Base-by-base conservation (phyloP, 371 early-diverging fungal species). In the Fennellomyces sp. region DNA sequence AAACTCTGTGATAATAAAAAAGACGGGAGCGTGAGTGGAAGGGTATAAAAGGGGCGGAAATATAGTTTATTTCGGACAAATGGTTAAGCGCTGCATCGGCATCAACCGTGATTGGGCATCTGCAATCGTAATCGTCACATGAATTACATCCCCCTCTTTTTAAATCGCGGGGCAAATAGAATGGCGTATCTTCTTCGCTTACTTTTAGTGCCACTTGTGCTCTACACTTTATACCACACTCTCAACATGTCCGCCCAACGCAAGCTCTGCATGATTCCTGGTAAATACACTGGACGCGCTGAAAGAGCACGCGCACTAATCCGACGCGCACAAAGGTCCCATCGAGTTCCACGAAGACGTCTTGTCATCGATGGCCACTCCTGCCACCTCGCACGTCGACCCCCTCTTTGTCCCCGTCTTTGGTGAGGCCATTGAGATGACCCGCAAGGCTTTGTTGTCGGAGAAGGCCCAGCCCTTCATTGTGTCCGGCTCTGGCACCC, bases 191-290 rank as follows among this genome's bases (percentile, higher is more conserved):
- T 45, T 25, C 23, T 45, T 45, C 45, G 45, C 17, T 27, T 45
- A 21, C 45, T 45, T 45, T 25, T 45, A 19, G n/a, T 31, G 23
- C 36, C 55, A 25, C 2, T 54, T 39, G 23, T 36, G 15, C 55
- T 54, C 39, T 36, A 35, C 53, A 19, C 36, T 23, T 15, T 52
- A 36, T 28, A 54, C 39, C 25, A 17, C 19, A 3, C 17, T 54
- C 29, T 45, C 49, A 60, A 23, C n/a, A 67, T 62, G 59, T 21
- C 63, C 36, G 30, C 61, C 26, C 47, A 61, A 28, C 92, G 83
- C 72, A 91, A 91, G 68, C 86, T 95, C 50, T 94, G 94, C 82
- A 94, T 96, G 91, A 94, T 96, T 72, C 95, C 95, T 61, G 92
- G 91, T 89, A 84, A 58, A 68, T 50, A n/a, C n/a, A n/a, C n/a